Percentiles rank a stretch among this genome's conserved stretches.
phyloP scores from a whole-genome alignment of 495 filamentous ascomycete species.

The Aspergillus egyptiacus region DNA sequence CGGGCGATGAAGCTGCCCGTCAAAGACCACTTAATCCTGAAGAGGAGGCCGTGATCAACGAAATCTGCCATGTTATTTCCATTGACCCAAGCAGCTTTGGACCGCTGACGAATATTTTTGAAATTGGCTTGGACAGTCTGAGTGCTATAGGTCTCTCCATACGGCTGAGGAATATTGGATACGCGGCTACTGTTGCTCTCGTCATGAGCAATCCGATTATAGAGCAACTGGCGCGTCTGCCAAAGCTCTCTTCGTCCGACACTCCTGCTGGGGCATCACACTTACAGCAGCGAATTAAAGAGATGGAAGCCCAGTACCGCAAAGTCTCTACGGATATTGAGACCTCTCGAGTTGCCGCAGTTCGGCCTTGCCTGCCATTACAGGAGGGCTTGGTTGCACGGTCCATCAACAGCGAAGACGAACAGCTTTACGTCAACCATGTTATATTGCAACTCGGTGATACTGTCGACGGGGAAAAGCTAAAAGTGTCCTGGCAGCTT shows the following conservation, averaged over 20 bases:
- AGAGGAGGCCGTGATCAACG: conserved; percentile 20
- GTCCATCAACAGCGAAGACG: conserved; percentile 57
- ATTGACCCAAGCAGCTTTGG: conserved; percentile 38
- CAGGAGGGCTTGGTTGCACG: conserved; percentile 76
- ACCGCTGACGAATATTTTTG: conserved; percentile 45
- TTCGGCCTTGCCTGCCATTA: conserved; percentile 50
- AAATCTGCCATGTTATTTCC: conserved; percentile 21
- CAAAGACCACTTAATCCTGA: conserved; percentile 14
- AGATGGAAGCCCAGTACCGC: conserved; percentile 52
- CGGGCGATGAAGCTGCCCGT: neutral
- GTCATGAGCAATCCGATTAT: conserved; percentile 65
- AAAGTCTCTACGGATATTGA: conserved; percentile 28
- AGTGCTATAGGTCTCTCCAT: conserved; percentile 54
- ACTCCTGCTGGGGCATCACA: conserved; percentile 1
- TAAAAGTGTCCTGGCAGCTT: conserved; percentile 51
- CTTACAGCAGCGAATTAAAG: conserved; percentile 15
- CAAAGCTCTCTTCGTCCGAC: conserved; percentile 7
- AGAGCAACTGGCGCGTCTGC: conserved; percentile 39
- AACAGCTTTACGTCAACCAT: conserved; percentile 72
- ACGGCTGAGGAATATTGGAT: conserved; percentile 50
- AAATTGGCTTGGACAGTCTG: conserved; percentile 33
- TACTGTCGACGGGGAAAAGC: conserved; percentile 40
- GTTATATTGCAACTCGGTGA: conserved; percentile 54
- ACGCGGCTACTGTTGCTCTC: conserved; percentile 54
- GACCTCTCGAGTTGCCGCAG: conserved; percentile 9